Conservation (phyloP, 768 basidiomycete genomes). For the Megacollybia marginata region DNA sequence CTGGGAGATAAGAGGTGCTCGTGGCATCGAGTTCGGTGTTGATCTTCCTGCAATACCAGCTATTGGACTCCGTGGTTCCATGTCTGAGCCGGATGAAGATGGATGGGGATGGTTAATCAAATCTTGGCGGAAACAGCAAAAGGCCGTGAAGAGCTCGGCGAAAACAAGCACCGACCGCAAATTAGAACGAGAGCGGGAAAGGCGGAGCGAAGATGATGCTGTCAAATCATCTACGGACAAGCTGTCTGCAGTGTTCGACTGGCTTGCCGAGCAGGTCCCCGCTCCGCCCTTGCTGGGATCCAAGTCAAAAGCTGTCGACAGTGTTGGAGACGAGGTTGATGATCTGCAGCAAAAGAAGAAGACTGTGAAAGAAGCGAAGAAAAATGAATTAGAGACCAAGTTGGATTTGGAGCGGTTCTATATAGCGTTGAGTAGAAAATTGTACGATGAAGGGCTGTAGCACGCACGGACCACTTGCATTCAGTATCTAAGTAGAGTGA, state of each 20-base stretch:
- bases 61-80: conserved; percentile 28
- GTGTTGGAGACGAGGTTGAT: conserved; percentile 11
- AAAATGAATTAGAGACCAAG: conserved; percentile 53
- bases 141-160: conserved; percentile 27
- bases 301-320: conserved; percentile 10
- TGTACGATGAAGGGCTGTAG: conserved; percentile 82
- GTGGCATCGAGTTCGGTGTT: conserved; percentile 64
- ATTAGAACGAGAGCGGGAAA: conserved; percentile 16
- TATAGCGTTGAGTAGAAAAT: conserved; percentile 77
- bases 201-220: conserved; percentile 40
- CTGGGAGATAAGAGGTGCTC: conserved; percentile 89
- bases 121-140: conserved; percentile 54
- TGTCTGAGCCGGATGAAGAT: conserved; percentile 17
- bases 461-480: too few species aligned
- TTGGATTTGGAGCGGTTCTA: conserved; percentile 86
- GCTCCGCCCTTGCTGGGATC: conserved; percentile 16
- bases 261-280: conserved; percentile 70
- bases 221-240: conserved; percentile 65
- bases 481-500: too few species aligned
- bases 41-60: conserved; percentile 47
- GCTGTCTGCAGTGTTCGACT: conserved; percentile 70
- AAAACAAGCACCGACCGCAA: conserved; percentile 14
- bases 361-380: conserved; percentile 20
- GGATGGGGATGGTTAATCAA: conserved; percentile 61
- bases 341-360: conserved; percentile 12